Percentiles rank a stretch among this genome's conserved stretches.
These are phyloP conservation scores for Cornus controversa DNA, from an alignment of 148 eudicot species.

Conservation along the genomic window DNA sequence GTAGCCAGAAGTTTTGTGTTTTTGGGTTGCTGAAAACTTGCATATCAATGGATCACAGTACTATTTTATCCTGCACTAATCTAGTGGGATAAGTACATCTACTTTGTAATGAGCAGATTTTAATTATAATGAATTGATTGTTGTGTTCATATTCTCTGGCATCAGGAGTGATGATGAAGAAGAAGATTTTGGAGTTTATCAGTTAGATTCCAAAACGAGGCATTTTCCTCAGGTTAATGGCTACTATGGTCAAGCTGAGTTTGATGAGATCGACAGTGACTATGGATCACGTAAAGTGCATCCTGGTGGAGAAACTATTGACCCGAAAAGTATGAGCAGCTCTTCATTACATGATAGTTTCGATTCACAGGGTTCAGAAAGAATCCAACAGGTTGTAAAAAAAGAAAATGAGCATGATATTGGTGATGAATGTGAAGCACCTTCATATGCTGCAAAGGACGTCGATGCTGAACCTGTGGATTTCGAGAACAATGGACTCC, in stretches of 20 bases:
- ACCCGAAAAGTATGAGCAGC: constrained; percentile 40
- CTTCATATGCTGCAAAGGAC: constrained; percentile 60
- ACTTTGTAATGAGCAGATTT: background rate
- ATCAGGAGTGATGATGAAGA: constrained; percentile 70
- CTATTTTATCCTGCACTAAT: too few relatives aligned
- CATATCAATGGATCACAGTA: background rate
- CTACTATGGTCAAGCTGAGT: constrained; percentile 41
- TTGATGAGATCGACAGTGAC: constrained; percentile 40
- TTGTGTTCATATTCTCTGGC: constrained; percentile 20
- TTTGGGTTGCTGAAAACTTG: constrained; percentile 4
- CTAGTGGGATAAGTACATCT: background rate
- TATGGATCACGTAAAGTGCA: constrained; percentile 47
- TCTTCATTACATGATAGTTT: constrained; percentile 43
- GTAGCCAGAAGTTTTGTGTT: background rate
- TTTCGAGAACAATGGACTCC: constrained; percentile 85
- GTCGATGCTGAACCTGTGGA: constrained; percentile 78
- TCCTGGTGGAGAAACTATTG: constrained; percentile 53
- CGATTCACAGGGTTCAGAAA: constrained; percentile 43
- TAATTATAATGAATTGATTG: constrained; percentile 5
- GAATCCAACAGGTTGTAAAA: constrained; percentile 35
- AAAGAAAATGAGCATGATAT: constrained; percentile 47
- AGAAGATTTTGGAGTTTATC: constrained; percentile 54
- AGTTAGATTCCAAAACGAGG: constrained; percentile 33
- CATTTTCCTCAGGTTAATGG: constrained; percentile 46
- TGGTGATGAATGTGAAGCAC: constrained; percentile 69